Evolutionary conservation across 2,329 filamentous ascomycete genomes (phyloP).

Genomic region (Penicillium sp.): DNA sequence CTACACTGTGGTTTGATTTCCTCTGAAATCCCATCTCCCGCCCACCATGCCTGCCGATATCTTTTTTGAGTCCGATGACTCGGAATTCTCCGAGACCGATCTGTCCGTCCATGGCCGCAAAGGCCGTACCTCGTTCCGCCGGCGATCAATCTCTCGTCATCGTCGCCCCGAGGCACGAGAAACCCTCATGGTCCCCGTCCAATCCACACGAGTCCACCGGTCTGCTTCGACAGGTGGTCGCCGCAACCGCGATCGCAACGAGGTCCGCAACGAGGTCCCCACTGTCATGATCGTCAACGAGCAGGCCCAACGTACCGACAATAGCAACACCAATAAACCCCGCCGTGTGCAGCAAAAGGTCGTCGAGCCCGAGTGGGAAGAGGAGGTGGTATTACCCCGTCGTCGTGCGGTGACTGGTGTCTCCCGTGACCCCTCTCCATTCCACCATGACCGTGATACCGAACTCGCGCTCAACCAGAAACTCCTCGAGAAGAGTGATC

Average conservation of each 20-base stretch:
- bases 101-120: slow-evolving; percentile 38
- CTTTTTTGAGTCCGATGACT: slow-evolving; percentile 35
- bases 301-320: slow-evolving; percentile 38
- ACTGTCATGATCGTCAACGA: slow-evolving; percentile 44
- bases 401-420: slow-evolving; percentile 33
- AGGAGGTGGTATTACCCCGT: slow-evolving; percentile 32
- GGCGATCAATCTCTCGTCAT: slow-evolving; percentile 43
- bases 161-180: slow-evolving; percentile 35
- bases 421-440: slow-evolving; percentile 37
- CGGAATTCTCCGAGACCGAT: slow-evolving; percentile 46
- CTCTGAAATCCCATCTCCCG: slow-evolving; percentile 40
- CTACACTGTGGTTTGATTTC: slow-evolving; percentile 28
- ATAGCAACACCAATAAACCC: slow-evolving; percentile 36
- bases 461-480: slow-evolving; percentile 45
- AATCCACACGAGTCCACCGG: slow-evolving; percentile 37
- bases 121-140: slow-evolving; percentile 31
- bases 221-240: slow-evolving; percentile 45
- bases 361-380: slow-evolving; percentile 36
- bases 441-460: slow-evolving; percentile 44
- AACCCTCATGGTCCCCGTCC: slow-evolving; percentile 36
- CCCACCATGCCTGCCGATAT: slow-evolving; percentile 18
- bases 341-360: slow-evolving; percentile 31
- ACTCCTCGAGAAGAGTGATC: slow-evolving; percentile 42
- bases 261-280: slow-evolving; percentile 21
- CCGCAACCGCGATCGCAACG: slow-evolving; percentile 32